phyloP scores from a whole-genome alignment of 371 early-diverging fungal genomes.

The Mortierella sp. region DNA sequence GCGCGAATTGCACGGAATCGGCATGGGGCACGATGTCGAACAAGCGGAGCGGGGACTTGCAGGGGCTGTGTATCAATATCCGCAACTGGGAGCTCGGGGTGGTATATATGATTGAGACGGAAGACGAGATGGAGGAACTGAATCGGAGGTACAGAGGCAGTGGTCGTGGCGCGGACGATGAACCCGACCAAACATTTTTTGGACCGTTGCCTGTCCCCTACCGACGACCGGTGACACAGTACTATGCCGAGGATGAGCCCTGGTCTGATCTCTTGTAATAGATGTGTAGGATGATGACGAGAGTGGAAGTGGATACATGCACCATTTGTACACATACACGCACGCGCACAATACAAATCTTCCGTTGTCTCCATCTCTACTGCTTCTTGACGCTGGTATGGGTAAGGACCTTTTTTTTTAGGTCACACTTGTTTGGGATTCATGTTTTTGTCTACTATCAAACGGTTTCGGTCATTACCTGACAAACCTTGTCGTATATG shows the following conservation, averaged over 20 bases:
- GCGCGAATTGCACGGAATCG: constrained; percentile 51
- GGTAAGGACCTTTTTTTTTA: not conserved
- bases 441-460: not conserved
- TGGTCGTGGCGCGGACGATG: not conserved
- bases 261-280: constrained; percentile 12
- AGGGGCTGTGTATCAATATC: constrained; percentile 20
- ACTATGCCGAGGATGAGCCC: constrained; percentile 25
- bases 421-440: not conserved
- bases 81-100: constrained; percentile 53
- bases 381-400: not conserved
- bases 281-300: not conserved
- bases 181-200: constrained; percentile 34
- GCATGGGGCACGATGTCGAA: constrained; percentile 39
- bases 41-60: not conserved
- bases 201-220: constrained; percentile 50
- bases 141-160: not conserved
- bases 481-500: too few relatives aligned
- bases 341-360: not conserved
- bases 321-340: not conserved
- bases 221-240: constrained; percentile 36
- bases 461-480: not conserved
- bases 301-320: not conserved
- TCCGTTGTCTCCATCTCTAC: not conserved
- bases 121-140: constrained; percentile 36
- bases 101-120: constrained; percentile 37